phyloP scores from a whole-genome alignment of 2,329 filamentous ascomycete genomes.

The Cercospora sp. region DNA sequence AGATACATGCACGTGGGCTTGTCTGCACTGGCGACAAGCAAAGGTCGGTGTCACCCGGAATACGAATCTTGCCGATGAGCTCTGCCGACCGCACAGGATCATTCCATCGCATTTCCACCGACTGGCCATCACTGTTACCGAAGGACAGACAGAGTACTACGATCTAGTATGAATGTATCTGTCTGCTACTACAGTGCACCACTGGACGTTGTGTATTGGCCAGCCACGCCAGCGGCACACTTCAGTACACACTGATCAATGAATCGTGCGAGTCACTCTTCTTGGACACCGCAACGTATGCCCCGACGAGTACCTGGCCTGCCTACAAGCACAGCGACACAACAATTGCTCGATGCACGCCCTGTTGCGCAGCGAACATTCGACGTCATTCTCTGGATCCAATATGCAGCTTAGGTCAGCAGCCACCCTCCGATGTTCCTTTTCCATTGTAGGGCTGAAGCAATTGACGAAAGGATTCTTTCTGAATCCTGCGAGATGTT shows the following conservation, averaged over 20 bases:
- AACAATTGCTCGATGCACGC: background rate
- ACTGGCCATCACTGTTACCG: too few relatives aligned
- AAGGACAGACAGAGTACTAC: background rate
- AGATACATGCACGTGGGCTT: background rate
- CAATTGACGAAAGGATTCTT: slow-evolving; percentile 4
- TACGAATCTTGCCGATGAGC: background rate
- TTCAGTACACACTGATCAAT: background rate
- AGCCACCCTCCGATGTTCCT: background rate
- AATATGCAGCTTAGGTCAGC: slow-evolving; percentile 1
- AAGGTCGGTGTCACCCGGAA: background rate
- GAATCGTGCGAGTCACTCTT: background rate
- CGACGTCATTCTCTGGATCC: background rate
- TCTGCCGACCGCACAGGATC: background rate
- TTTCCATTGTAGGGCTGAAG: background rate
- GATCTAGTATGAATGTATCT: background rate
- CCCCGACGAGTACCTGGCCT: background rate
- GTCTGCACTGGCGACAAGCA: background rate
- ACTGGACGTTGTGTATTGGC: background rate
- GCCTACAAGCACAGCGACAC: background rate
- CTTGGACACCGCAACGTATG: background rate
- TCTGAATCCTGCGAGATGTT: background rate
- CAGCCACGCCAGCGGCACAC: background rate
- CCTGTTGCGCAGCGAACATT: background rate
- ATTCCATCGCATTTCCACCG: too few relatives aligned
- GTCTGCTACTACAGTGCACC: background rate